Base-by-base conservation (phyloP, 2,329 filamentous ascomycete genomes). In the Monascus ruber region DNA sequence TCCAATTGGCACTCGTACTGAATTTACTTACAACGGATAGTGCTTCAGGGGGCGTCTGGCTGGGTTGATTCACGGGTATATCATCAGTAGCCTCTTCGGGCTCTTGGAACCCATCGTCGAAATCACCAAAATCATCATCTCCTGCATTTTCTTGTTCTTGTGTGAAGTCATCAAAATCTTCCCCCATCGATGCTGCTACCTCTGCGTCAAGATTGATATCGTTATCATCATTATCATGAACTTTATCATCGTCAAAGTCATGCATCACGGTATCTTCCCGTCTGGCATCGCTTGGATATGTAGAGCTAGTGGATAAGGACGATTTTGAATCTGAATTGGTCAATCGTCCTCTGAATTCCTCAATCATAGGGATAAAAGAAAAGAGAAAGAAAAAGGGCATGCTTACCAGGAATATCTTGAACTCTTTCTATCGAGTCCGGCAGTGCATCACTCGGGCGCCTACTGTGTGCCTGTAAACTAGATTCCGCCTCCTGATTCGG, bases 51-150 rank as follows among this genome's bases (percentile, higher is more conserved):
- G 50, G 39, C 33, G 47, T 42, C 31, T 40, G 24, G 33, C 4
- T 43, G 28, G 36, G 38, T 32, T 45, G 45, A 11, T 50, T 47
- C 42, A 45, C 40, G 34, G 47, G 34, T 33, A 47, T 47, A 39
- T 43, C 43, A 38, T 55, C 56, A 46, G 44, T 46, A 42, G 52
- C 44, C 35, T 57, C 55, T 38, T 42, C 51, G 32, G 61, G 62
- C 42, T 64, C 62, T 55, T 85, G 74, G 55, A 85, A 85, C 31
- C 71, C 79, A 47, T 71, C 65, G 55, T 79, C 78, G 63, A 85
- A 85, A 53, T 84, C 80, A 45, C 73, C 72, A 60, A 77, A 76
- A 53, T 74, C 71, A 50, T 71, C 69, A 49, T 70, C 69, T 40
- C 62, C 67, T 43, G 64, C 68, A 43, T 64, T 59, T 42, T 70